These are phyloP conservation scores for Erodium maritimum DNA, from an alignment of 345 rosid species.

Conservation along the genomic window DNA sequence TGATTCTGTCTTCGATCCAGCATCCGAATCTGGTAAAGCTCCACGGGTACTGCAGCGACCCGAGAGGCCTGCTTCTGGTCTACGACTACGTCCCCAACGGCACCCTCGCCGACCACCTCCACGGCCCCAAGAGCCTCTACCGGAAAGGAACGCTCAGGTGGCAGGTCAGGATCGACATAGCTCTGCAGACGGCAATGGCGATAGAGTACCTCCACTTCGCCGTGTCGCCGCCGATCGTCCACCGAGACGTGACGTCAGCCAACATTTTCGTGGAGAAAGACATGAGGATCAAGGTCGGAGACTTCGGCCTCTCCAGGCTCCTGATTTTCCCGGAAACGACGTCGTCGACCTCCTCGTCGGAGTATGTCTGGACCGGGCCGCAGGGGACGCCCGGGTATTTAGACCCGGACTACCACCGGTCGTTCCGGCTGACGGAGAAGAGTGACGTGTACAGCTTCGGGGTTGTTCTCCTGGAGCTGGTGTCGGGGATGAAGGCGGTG, in stretches of 20 bases:
- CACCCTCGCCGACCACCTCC: constrained; percentile 83
- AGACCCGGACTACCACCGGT: constrained; percentile 87
- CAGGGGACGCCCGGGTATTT: constrained; percentile 91
- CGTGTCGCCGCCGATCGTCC: constrained; percentile 59
- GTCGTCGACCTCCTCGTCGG: constrained; percentile 30
- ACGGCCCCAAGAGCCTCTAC: constrained; percentile 29
- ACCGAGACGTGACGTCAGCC: constrained; percentile 69
- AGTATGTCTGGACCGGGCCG: constrained; percentile 85
- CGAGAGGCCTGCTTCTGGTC: constrained; percentile 79
- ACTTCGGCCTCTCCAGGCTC: constrained; percentile 79
- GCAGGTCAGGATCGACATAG: constrained; percentile 74
- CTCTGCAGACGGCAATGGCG: constrained; percentile 59
- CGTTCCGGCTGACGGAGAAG: constrained; percentile 81
- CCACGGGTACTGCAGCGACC: constrained; percentile 93
- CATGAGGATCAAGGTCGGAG: constrained; percentile 77
- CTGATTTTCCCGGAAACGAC: constrained; percentile 36
- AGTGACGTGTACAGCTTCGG: constrained; percentile 88
- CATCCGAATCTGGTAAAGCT: constrained; percentile 84
- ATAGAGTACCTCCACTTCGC: constrained; percentile 69
- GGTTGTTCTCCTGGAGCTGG: constrained; percentile 68
- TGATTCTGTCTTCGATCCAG: constrained; percentile 68
- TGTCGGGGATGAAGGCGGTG: constrained; percentile 76
- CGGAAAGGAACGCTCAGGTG: constrained; percentile 32
- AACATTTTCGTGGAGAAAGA: constrained; percentile 82
- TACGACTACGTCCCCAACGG: constrained; percentile 84